Evolutionary conservation across 306 rosid species (phyloP), one percentile per base, ranked within the genome.

Genomic region (Inga laurina): DNA sequence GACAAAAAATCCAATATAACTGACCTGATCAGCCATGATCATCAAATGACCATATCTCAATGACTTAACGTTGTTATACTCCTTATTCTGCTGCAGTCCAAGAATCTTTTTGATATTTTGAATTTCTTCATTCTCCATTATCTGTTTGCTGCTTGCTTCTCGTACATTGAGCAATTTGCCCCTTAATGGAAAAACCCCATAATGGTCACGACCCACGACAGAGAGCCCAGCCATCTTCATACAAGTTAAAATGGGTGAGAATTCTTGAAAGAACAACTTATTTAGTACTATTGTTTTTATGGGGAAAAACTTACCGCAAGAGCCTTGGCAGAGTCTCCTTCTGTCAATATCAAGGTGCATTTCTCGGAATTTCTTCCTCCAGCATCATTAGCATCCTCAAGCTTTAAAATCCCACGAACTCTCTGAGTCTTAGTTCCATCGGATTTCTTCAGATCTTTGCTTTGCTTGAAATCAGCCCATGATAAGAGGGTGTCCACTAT

Each of bases 1-100:
- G 65, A 79, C 65, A 51, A 8, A 22, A 10, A 73, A 61, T 41
- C 41, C 57, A 2, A 35, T 71, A 57, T 27, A 54, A 82, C 82
- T 82, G 52, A 93, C 99, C 98, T 95, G 99, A 92, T 95, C 99
- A n/a, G 99, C 92, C 99, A 95, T 95, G 35, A 95, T 95, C 99
- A 95, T 95, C 84, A 95, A 82, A 81, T 94, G 97, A 21, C 99
- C 99, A 67, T 95, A 95, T 95, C 99, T 93, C 82, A 96, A 74
- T 67, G 99, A 88, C 85, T 89, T 92, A 30, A 86, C 87, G 44
- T 7, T 91, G 46, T 44, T 72, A 82, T 96, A 96, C 80, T 93
- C 93, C 81, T 96, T 96, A 75, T 91, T 91, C 86, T 96, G 98
- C 82, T 96, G 99, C 84, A 96, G 88, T 34, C 99, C 99, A 11